phyloP scores from a whole-genome alignment of 495 filamentous ascomycete genomes.

The Jackrogersella minutella region DNA sequence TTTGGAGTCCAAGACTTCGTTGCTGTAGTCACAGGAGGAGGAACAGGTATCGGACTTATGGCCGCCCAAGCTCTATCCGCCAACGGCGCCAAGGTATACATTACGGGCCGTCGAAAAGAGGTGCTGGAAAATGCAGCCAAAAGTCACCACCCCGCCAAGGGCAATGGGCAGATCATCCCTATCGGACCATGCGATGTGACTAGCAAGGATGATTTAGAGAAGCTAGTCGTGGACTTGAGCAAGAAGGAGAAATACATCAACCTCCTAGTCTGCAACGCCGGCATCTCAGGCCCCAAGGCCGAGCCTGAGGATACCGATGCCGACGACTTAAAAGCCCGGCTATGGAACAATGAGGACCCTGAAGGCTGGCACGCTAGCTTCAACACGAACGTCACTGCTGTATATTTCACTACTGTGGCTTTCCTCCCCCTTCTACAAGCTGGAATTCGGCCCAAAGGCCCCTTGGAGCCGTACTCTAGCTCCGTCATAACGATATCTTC shows the following conservation, averaged over 20 bases:
- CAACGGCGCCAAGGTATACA: constrained; percentile 73
- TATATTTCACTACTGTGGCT: constrained; percentile 68
- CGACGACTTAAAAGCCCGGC: constrained; percentile 54
- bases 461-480: constrained; percentile 53
- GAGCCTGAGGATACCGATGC: constrained; percentile 46
- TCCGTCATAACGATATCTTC: constrained; percentile 65
- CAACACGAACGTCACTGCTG: constrained; percentile 66
- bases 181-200: constrained; percentile 67
- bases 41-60: constrained; percentile 66
- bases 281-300: constrained; percentile 58
- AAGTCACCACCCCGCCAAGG: constrained; percentile 43
- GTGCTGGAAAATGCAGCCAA: constrained; percentile 60
- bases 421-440: constrained; percentile 67
- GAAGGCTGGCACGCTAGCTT: constrained; percentile 62
- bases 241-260: constrained; percentile 60
- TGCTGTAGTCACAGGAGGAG: constrained; percentile 67
- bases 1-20: constrained; percentile 65
- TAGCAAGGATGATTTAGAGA: constrained; percentile 63
- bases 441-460: constrained; percentile 52
- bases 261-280: constrained; percentile 71
- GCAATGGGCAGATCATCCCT: constrained; percentile 46
- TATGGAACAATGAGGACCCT: constrained; percentile 52
- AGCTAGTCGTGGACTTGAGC: constrained; percentile 61
- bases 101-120: constrained; percentile 66
- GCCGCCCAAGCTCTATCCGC: constrained; percentile 67